Evolutionary conservation across 2,329 filamentous ascomycete genomes (phyloP).

Genomic region (Penicillium verrucosum): DNA sequence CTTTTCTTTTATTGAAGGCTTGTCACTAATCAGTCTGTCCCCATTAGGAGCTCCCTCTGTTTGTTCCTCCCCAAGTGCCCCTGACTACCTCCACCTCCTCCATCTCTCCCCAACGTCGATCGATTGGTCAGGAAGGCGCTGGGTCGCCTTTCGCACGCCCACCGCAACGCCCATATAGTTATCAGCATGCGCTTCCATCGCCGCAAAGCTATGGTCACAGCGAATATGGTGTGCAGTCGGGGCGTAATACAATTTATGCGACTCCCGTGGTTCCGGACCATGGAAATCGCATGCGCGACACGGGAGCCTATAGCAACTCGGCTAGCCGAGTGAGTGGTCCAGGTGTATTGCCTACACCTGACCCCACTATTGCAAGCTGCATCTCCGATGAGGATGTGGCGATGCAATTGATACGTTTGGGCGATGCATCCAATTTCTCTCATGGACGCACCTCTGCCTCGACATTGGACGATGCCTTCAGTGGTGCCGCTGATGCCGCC

Average conservation of each 20-base stretch:
- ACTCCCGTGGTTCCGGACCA: conserved; percentile 57
- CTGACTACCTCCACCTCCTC: conserved; percentile 96
- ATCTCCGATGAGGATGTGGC: conserved; percentile 98
- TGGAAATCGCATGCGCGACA: conserved; percentile 64
- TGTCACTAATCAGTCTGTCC: conserved; percentile 17
- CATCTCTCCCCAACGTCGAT: conserved; percentile 84
- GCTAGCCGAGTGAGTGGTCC: conserved; percentile 40
- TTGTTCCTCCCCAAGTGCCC: conserved; percentile 90
- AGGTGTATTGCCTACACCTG: conserved; percentile 82
- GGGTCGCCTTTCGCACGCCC: conserved; percentile 69
- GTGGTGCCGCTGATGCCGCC: conserved; percentile 78
- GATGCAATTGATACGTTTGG: conserved; percentile 91
- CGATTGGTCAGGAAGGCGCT: conserved; percentile 65
- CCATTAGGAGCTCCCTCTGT: conserved; percentile 83
- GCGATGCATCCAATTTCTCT: conserved; percentile 89
- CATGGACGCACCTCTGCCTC: conserved; percentile 91
- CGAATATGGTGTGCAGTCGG: conserved; percentile 38
- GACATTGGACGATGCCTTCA: conserved; percentile 89
- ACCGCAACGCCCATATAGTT: conserved; percentile 75
- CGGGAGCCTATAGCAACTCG: conserved; percentile 40
- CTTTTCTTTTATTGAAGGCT: not conserved
- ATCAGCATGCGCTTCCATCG: conserved; percentile 74
- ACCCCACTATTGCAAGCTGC: conserved; percentile 94
- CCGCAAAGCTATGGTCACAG: conserved; percentile 70
- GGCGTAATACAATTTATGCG: conserved; percentile 52